A percentile compares a stretch with the other conserved stretches of the same genome.
These are phyloP conservation scores for Cucurbita maxima DNA, from an alignment of 306 rosid genomes.

Conservation along the genomic window DNA sequence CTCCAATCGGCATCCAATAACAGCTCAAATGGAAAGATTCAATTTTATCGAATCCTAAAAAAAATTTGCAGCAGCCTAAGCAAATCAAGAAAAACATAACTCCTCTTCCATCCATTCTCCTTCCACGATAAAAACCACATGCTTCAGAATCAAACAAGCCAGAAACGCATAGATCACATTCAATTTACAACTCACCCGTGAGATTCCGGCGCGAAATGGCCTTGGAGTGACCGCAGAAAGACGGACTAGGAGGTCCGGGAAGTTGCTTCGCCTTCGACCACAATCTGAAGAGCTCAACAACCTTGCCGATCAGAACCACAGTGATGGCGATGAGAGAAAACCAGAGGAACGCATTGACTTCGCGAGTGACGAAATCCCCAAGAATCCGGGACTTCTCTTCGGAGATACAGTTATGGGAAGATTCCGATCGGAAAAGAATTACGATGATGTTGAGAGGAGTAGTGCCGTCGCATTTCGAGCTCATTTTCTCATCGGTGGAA, in stretches of 20 bases:
- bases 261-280: slow-evolving; percentile 33
- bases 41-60: neutral
- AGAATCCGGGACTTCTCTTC: slow-evolving; percentile 16
- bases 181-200: slow-evolving; percentile 21
- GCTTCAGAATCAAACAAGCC: neutral
- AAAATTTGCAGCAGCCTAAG: neutral
- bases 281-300: slow-evolving; percentile 18
- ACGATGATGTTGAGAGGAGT: slow-evolving; percentile 16
- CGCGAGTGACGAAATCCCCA: slow-evolving; percentile 38
- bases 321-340: slow-evolving; percentile 32
- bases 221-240: slow-evolving; percentile 39
- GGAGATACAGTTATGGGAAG: slow-evolving; percentile 6
- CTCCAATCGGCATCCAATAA: no score
- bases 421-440: slow-evolving; percentile 18
- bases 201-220: slow-evolving; percentile 36
- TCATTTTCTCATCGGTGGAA: slow-evolving; percentile 35
- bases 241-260: slow-evolving; percentile 52
- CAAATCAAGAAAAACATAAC: neutral
- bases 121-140: neutral
- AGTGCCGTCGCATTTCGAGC: slow-evolving; percentile 10
- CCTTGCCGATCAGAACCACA: slow-evolving; percentile 21
- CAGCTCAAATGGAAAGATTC: neutral
- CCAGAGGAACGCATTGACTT: slow-evolving; percentile 72
- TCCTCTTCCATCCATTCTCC: neutral
- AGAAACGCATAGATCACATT: neutral